Evolutionary conservation across 768 basidiomycete species (phyloP), one percentile per base, ranked within the genome.

Genomic region (Tephrocybe sp.): DNA sequence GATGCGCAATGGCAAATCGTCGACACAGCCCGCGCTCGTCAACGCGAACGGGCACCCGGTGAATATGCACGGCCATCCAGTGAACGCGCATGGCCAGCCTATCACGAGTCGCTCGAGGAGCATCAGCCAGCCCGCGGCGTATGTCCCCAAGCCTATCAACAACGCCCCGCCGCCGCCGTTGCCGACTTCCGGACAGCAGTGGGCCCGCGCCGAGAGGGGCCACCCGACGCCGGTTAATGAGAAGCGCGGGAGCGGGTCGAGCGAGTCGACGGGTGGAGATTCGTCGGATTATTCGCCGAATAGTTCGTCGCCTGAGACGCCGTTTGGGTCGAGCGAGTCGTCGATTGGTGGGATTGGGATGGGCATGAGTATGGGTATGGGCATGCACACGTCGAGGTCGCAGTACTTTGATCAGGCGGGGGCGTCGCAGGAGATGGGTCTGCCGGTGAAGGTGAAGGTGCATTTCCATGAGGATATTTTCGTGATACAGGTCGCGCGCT

Each of bases 381-480:
- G 73, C 59, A 75, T 80, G 56, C 82, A 78, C 49, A 72, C 68
- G 49, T 77, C 74, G 59, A 79, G 79, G 44, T 80, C 78, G 53
- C 82, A 79, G 62, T 73, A 69, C 59, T 82, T 75, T 62, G 82
- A 62, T 13, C 46, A 44, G 9, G 22, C 40, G 61, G 49, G 59
- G 57, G 9, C 51, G 45, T 33, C 53, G 38, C 19, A 62, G 46
- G 20, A 31, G 41, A n/a, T 43, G 16, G 49, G 47, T 17, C 68
- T 73, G 4, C 79, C 85, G 10, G 85, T 98, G 38, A 92, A 94
- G 65, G 85, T 98, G 64, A 96, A 96, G 70, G 92, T 98, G 47
- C 89, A 91, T 67, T 98, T 89, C 73, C 85, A 92, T 61, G 90
- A 95, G 60, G 94, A 97, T 65, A 89, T 97, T 40, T 98, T 98